Evolutionary conservation across 129 eudicot species (phyloP), one percentile per base, ranked within the genome.

Genomic region (Pulicaria dysenterica): DNA sequence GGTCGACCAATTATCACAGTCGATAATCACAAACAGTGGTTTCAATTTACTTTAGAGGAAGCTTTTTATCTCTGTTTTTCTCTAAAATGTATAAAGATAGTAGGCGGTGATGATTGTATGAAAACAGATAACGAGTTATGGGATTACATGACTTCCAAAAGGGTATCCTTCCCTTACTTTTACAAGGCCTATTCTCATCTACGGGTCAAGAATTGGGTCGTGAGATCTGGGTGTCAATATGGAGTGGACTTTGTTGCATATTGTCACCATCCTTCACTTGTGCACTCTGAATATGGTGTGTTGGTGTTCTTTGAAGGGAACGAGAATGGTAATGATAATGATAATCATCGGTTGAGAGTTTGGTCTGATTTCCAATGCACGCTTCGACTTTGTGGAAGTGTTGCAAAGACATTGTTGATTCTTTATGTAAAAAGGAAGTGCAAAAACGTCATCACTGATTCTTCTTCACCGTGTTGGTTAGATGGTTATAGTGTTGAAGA

Each of bases 191-290:
- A 86, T 80, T 80, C 85, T 72, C 90, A 89, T 73, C 83, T 89
- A 43, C 78, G 96, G 17, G 64, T 16, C 59, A 87, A 87, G 86
- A 90, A 91, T 80, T 91, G 96, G 96, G 87, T 91, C 1, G 97
- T 91, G 72, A 84, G 87, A 47, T 63, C 87, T 4, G 91, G 95
- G 62, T 88, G 88, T 19, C 89, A 82, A 17, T 88, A 82, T 8
- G 97, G 97, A 8, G 97, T 88, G 6, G 97, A 92, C 76, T 92
- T 77, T 77, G 93, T 88, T 69, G 94, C 97, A 15, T 92, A 92
- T 49, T 80, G 90, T 3, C 96, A 92, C 31, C 97, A 88, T 77
- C 96, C 94, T 8, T 79, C 87, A 43, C 57, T 85, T 8, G 88
- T 88, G 34, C 95, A 87, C 59, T 79, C 97, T 66, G 91, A 90